Conservation (phyloP, 177 flowering plant genomes). For the Vitis hybrid region DNA sequence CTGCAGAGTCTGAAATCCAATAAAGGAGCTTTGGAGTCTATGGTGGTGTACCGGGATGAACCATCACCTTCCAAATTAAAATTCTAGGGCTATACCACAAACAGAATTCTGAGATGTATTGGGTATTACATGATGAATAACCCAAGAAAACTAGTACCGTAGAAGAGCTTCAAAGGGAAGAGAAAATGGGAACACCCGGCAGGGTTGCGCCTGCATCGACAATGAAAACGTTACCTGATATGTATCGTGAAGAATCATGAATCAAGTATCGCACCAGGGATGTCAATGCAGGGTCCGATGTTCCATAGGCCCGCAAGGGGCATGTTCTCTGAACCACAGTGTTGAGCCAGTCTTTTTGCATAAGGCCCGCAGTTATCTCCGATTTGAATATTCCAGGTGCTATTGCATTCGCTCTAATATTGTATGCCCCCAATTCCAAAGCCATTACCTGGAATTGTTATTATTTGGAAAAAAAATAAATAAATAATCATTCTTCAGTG, state of each 20-base stretch:
- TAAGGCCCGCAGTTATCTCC: slow-evolving; percentile 47
- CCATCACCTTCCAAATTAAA: no score
- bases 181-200: slow-evolving; percentile 50
- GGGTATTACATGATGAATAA: no score
- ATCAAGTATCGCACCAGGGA: slow-evolving; percentile 50
- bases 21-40: no score
- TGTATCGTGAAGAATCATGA: slow-evolving; percentile 51
- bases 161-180: slow-evolving; percentile 33
- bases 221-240: slow-evolving; percentile 49
- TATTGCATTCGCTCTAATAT: slow-evolving; percentile 47
- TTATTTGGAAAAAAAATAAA: no score
- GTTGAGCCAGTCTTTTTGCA: slow-evolving; percentile 43
- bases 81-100: no score
- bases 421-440: slow-evolving; percentile 38
- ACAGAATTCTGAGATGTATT: no score
- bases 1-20: no score
- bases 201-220: slow-evolving; percentile 52
- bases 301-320: slow-evolving; percentile 37
- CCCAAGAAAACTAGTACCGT: background rate
- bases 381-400: slow-evolving; percentile 54
- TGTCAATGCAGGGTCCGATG: slow-evolving; percentile 49
- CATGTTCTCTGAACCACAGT: slow-evolving; percentile 32
- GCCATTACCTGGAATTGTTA: slow-evolving; percentile 40
- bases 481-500: background rate
- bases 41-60: no score